Evolutionary conservation across 305 asterid genomes (phyloP).

Genomic region (Fraxinus ornus): DNA sequence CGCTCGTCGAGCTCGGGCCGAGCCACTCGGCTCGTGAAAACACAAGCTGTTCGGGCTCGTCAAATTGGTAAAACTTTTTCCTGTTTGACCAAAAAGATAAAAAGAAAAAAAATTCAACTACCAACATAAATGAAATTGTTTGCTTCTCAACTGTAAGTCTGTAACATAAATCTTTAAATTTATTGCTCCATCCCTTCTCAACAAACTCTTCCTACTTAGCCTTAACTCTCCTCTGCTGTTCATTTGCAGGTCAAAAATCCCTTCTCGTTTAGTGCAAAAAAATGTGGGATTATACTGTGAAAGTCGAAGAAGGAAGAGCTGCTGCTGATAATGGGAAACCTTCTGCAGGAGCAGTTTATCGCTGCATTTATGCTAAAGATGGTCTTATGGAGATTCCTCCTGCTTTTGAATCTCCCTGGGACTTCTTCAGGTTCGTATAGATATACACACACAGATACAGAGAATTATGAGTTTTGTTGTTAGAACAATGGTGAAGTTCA

Average conservation of each 20-base stretch:
- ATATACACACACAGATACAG: neutral
- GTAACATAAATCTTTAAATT: neutral
- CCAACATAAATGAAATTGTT: neutral
- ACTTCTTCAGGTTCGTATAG: conserved; percentile 74
- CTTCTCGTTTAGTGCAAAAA: neutral
- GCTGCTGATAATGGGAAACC: conserved; percentile 47
- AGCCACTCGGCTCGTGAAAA: too few relatives aligned
- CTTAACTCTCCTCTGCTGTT: neutral
- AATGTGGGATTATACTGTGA: conserved; percentile 55
- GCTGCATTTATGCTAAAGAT: conserved; percentile 68
- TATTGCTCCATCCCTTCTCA: neutral
- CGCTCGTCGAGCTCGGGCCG: too few relatives aligned
- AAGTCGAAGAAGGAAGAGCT: conserved; percentile 59
- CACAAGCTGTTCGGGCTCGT: too few relatives aligned
- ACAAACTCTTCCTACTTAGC: neutral
- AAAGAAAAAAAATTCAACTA: neutral
- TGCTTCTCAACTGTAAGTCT: neutral
- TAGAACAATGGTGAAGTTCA: neutral
- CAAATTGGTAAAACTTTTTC: neutral
- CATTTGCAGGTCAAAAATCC: neutral
- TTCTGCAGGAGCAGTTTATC: conserved; percentile 74
- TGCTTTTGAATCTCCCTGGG: conserved; percentile 66
- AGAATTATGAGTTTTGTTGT: neutral
- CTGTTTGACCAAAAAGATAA: neutral
- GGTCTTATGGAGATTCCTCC: conserved; percentile 60